Evolutionary conservation across 805 yeast species (phyloP), one percentile per base, ranked within the genome.

Genomic region (Citeromyces nyonsensis): DNA sequence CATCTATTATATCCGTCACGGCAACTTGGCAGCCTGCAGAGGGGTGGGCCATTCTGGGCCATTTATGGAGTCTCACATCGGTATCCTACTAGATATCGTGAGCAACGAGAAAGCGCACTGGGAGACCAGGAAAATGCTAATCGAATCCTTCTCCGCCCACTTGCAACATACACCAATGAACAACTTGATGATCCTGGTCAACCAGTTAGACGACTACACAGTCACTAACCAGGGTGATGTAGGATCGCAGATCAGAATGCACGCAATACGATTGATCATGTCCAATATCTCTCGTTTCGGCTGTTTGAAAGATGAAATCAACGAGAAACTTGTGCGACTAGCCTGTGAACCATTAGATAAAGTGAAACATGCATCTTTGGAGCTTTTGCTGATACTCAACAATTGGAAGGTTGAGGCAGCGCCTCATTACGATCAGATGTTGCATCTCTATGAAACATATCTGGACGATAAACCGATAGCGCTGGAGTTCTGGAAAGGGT

Each of bases 171-270:
- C 34, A 11, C 35, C 39, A 0, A 38, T 44, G 2, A 11, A 44
- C 35, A 12, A 10, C 5, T 4, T 13, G n/a, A 25, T 38, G 18
- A 25, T 38, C 31, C 29, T 62, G 4, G 28, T 64, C 1, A 40
- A 38, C 2, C 65, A 69, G 24, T 50, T 88, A 10, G 75, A 77
- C 38, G 95, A 86, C 43, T 84, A 85, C 48, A 70, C 94, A 0
- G 55, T 67, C 2, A 80, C 88, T 0, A 69, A 70, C 18, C 79
- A 82, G 44, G 97, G 97, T 7, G 97, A 86, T 54, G 86, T 85
- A n/a, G 97, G 97, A 2, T 69, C 82, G 30, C 66, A 72, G 42
- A 66, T 84, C 1, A 56, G 97, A 30, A 39, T 47, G 1, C 62
- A 75, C 0, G 57, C 75, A 2, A 47, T 79, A 2, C 25, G 41